phyloP scores from a whole-genome alignment of 306 rosid species.

The Myrica gale region DNA sequence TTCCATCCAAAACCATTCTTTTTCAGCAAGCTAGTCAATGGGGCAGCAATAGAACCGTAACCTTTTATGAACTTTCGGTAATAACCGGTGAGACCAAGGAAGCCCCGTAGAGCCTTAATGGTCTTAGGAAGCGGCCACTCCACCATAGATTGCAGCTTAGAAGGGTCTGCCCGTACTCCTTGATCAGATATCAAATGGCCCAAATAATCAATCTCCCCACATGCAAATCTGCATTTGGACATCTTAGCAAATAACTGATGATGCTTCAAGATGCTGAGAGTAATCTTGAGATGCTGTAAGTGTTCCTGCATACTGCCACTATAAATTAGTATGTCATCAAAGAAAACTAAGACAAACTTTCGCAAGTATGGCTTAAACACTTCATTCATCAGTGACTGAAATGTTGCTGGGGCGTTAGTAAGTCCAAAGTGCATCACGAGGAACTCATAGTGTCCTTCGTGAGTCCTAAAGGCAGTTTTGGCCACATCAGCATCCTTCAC shows the following conservation, averaged over 20 bases:
- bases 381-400: background rate
- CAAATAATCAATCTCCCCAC: background rate
- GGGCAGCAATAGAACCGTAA: background rate
- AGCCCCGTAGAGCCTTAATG: background rate
- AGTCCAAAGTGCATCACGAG: background rate
- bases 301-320: too few species aligned
- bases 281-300: too few species aligned
- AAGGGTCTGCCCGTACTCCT: background rate
- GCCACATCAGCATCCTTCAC: background rate
- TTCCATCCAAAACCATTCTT: background rate
- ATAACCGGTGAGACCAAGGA: background rate
- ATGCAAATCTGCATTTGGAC: background rate
- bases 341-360: background rate
- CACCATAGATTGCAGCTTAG: background rate
- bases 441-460: background rate
- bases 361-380: background rate
- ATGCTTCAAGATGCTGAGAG: too few species aligned
- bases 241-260: background rate
- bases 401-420: background rate
- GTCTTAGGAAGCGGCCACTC: background rate
- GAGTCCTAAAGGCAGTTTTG: background rate
- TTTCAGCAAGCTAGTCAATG: background rate
- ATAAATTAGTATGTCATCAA: background rate
- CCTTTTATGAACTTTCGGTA: background rate
- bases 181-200: background rate